Evolutionary conservation across 441 rosid species (phyloP).

Genomic region (Macaranga tanarius): DNA sequence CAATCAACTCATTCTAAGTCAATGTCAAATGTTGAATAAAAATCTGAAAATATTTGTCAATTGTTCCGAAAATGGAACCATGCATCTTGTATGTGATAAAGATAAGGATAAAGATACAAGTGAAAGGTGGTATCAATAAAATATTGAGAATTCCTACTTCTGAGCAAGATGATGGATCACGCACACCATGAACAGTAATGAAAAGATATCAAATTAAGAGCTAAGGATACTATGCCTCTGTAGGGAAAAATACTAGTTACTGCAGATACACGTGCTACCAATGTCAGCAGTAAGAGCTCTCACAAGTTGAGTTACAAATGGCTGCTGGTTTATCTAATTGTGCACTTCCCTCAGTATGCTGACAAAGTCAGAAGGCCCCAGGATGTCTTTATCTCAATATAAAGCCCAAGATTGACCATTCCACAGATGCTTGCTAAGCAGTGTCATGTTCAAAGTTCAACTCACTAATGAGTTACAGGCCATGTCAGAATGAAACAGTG

Average conservation of each 20-base stretch:
- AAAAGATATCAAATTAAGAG: neutral
- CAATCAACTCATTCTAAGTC: neutral
- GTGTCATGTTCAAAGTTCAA: neutral
- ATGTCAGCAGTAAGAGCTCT: no score
- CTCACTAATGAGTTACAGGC: neutral
- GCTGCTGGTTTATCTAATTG: neutral
- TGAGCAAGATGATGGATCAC: neutral
- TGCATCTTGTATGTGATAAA: neutral
- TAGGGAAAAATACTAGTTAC: no score
- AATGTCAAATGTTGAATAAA: no score
- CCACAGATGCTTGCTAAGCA: neutral
- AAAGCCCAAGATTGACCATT: neutral
- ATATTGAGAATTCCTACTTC: neutral
- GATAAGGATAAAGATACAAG: neutral
- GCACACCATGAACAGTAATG: neutral
- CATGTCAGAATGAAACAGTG: neutral
- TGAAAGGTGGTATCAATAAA: neutral
- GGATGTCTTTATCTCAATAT: neutral
- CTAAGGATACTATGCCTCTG: no score
- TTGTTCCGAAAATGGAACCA: neutral
- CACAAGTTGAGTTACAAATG: no score
- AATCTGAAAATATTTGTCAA: no score
- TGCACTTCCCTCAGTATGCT: neutral
- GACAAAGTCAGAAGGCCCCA: neutral
- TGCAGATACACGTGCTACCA: no score